These are phyloP conservation scores for Isabelozyma gotoi DNA, from an alignment of 805 yeast species.

Conservation along the genomic window DNA sequence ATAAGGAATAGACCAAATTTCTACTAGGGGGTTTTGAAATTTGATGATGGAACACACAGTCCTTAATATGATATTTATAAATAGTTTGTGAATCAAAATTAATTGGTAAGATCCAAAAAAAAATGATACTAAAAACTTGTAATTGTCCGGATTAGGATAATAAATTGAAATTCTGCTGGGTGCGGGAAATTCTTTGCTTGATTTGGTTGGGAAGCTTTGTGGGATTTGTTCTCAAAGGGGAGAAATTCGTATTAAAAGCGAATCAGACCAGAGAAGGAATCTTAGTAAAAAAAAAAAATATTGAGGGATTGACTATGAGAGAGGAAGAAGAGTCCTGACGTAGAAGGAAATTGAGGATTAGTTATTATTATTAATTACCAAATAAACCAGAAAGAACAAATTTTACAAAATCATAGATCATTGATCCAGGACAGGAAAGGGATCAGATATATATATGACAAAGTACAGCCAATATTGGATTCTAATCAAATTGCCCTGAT, in stretches of 20 bases:
- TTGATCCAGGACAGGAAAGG: not conserved
- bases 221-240: too few species aligned
- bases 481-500: constrained; percentile 10
- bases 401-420: not conserved
- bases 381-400: not conserved
- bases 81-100: not conserved
- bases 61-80: too few species aligned
- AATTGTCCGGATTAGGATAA: not conserved
- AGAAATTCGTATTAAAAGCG: too few species aligned
- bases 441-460: not conserved
- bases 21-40: too few species aligned
- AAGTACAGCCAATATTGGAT: not conserved
- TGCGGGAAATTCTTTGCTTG: not conserved
- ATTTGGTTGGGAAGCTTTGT: too few species aligned
- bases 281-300: too few species aligned
- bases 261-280: not conserved
- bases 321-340: not conserved
- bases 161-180: not conserved
- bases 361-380: too few species aligned
- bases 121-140: not conserved
- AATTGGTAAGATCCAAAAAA: not conserved
- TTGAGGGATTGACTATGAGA: not conserved
- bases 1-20: not conserved
- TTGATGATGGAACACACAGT: too few species aligned
- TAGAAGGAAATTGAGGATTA: too few species aligned